Conservation (phyloP, 371 early-diverging fungal species). For the Syncephalastrum sp. region DNA sequence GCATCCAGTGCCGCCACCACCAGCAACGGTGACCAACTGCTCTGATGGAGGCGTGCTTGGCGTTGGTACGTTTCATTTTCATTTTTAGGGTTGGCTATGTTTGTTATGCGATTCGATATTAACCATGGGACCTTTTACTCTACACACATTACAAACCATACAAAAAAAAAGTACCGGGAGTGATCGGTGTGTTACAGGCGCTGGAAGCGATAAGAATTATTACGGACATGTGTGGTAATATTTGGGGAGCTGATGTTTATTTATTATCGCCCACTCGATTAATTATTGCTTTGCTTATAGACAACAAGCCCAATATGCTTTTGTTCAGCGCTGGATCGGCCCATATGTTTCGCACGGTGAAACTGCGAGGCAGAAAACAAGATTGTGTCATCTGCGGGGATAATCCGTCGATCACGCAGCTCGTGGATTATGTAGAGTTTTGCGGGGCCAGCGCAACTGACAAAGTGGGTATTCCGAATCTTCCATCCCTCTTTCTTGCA, state of each 20-base stretch:
- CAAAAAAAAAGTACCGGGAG: slow-evolving; percentile 72
- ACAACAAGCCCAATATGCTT: slow-evolving; percentile 65
- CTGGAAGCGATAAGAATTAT: slow-evolving; percentile 92
- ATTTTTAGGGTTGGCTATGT: neutral
- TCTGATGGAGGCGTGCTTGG: slow-evolving; percentile 99
- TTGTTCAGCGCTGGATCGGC: slow-evolving; percentile 72
- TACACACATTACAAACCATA: no score
- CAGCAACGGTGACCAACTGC: slow-evolving; percentile 89
- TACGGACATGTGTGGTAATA: slow-evolving; percentile 35
- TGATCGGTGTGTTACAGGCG: slow-evolving; percentile 96
- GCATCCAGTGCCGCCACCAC: slow-evolving; percentile 90
- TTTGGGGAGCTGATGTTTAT: neutral
- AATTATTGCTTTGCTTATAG: slow-evolving; percentile 11
- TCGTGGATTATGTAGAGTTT: slow-evolving; percentile 89
- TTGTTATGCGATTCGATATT: slow-evolving; percentile 13
- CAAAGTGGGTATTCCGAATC: slow-evolving; percentile 42
- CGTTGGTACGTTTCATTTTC: slow-evolving; percentile 50
- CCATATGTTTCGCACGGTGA: slow-evolving; percentile 82
- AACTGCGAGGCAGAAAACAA: slow-evolving; percentile 65
- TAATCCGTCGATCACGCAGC: slow-evolving; percentile 69
- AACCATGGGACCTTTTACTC: no score
- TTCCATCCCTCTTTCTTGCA: neutral
- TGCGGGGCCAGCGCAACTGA: slow-evolving; percentile 83
- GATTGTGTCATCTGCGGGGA: slow-evolving; percentile 89
- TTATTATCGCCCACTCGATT: neutral